These are phyloP conservation scores for Naganishia sp. DNA, from an alignment of 1,284 basidiomycete genomes.

Conservation along the genomic window DNA sequence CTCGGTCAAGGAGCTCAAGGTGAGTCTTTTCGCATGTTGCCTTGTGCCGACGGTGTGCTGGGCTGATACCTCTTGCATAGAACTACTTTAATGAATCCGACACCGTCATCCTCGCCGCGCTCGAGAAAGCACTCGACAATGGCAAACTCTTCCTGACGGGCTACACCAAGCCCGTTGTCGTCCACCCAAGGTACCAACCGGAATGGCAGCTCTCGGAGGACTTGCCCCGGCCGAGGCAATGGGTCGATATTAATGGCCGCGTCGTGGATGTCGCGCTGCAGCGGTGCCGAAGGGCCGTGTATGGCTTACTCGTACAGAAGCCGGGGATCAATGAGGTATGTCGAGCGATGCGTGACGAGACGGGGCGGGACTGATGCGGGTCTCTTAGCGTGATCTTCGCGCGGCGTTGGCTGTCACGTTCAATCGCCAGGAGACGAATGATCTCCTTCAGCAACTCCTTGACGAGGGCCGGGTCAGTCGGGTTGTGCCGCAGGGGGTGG, in stretches of 20 bases:
- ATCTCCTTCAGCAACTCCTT: slow-evolving; percentile 22
- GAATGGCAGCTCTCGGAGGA: slow-evolving; percentile 16
- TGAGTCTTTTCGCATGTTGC: background rate
- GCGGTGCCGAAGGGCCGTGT: slow-evolving; percentile 8
- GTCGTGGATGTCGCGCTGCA: slow-evolving; percentile 10
- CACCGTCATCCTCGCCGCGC: slow-evolving; percentile 9
- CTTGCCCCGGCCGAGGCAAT: slow-evolving; percentile 24
- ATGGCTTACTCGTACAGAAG: slow-evolving; percentile 26
- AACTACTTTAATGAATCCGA: slow-evolving; percentile 12
- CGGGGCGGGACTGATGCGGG: background rate
- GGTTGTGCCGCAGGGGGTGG: background rate
- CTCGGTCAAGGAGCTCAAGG: slow-evolving; percentile 2
- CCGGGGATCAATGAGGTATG: slow-evolving; percentile 33
- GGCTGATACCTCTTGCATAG: background rate
- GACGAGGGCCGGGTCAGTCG: slow-evolving; percentile 11
- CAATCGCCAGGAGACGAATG: slow-evolving; percentile 28
- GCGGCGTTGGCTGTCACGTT: background rate
- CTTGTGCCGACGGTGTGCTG: background rate
- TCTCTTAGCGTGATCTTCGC: slow-evolving; percentile 13
- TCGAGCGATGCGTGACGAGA: background rate
- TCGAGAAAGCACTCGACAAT: slow-evolving; percentile 15
- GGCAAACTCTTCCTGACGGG: slow-evolving; percentile 16
- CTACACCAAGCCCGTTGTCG: slow-evolving; percentile 8
- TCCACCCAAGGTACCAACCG: background rate
- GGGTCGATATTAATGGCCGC: slow-evolving; percentile 30